These are phyloP conservation scores for Microsporum ferrugineum DNA, from an alignment of 2,329 filamentous ascomycete genomes.

Conservation along the genomic window DNA sequence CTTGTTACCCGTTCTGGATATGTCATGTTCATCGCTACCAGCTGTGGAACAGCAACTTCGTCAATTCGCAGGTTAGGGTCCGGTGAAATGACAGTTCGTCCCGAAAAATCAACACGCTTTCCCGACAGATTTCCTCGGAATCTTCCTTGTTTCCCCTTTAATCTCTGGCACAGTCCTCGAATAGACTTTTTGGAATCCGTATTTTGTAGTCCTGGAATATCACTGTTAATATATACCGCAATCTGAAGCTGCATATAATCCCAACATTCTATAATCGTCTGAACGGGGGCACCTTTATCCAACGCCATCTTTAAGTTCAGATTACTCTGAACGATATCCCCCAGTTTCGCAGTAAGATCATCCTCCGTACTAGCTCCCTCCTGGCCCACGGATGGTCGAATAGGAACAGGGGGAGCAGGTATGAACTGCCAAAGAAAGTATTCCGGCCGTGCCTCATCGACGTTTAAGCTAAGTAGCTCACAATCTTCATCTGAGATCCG, in stretches of 20 bases:
- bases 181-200: conserved; percentile 78
- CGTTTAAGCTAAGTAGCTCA: conserved; percentile 80
- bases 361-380: conserved; percentile 91
- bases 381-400: conserved; percentile 85
- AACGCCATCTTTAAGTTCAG: conserved; percentile 74
- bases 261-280: conserved; percentile 96
- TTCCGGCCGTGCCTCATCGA: conserved; percentile 76
- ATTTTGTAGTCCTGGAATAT: conserved; percentile 84
- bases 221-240: conserved; percentile 96
- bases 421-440: conserved; percentile 98
- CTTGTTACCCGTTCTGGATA: conserved; percentile 81
- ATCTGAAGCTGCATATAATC: conserved; percentile 92
- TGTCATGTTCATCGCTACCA: conserved; percentile 93
- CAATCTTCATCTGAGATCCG: conserved; percentile 75
- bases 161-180: conserved; percentile 82
- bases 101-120: conserved; percentile 97
- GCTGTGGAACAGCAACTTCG: conserved; percentile 78
- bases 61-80: conserved; percentile 91
- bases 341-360: conserved; percentile 91
- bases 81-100: conserved; percentile 91
- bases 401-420: conserved; percentile 85
- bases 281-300: conserved; percentile 69
- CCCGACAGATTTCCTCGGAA: conserved; percentile 95
- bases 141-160: conserved; percentile 95
- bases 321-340: conserved; percentile 89